phyloP scores from a whole-genome alignment of 2,329 filamentous ascomycete genomes.

The Ophiosphaerella narmari region DNA sequence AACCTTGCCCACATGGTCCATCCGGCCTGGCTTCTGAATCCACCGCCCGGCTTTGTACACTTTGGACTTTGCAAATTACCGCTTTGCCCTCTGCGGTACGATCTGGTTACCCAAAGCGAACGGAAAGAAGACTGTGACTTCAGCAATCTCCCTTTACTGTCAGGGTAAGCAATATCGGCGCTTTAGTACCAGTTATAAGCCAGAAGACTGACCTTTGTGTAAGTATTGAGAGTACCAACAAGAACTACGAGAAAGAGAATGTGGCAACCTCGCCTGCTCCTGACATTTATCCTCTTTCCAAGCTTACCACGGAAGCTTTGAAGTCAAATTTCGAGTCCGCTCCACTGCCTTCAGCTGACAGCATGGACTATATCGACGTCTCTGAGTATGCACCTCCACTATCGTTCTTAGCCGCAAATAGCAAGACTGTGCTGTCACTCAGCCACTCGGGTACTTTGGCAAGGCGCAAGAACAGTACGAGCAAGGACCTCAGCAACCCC shows the following conservation, averaged over 20 bases:
- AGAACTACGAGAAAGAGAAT: too few relatives aligned
- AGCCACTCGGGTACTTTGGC: slow-evolving; percentile 19
- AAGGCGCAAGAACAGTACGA: slow-evolving; percentile 6
- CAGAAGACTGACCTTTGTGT: too few relatives aligned
- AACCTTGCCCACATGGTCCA: slow-evolving; percentile 18
- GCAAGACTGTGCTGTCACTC: slow-evolving; percentile 8
- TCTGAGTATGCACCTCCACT: not conserved
- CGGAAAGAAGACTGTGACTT: too few relatives aligned
- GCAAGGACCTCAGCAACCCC: too few relatives aligned
- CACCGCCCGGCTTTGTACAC: slow-evolving; percentile 24
- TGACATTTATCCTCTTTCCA: too few relatives aligned
- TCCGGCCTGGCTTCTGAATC: slow-evolving; percentile 25
- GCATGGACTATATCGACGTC: slow-evolving; percentile 5
- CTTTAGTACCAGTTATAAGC: too few relatives aligned
- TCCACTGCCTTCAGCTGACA: not conserved
- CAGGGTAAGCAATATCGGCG: too few relatives aligned
- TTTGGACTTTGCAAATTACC: slow-evolving; percentile 16
- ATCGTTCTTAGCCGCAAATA: not conserved
- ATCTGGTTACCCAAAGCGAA: slow-evolving; percentile 4
- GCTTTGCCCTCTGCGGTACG: slow-evolving; percentile 25
- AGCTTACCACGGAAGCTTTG: too few relatives aligned
- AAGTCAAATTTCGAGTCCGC: not conserved
- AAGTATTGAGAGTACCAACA: too few relatives aligned
- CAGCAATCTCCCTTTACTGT: too few relatives aligned
- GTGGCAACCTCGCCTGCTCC: too few relatives aligned